phyloP scores from a whole-genome alignment of 805 yeast genomes.

The Maudiozyma bulderi region DNA sequence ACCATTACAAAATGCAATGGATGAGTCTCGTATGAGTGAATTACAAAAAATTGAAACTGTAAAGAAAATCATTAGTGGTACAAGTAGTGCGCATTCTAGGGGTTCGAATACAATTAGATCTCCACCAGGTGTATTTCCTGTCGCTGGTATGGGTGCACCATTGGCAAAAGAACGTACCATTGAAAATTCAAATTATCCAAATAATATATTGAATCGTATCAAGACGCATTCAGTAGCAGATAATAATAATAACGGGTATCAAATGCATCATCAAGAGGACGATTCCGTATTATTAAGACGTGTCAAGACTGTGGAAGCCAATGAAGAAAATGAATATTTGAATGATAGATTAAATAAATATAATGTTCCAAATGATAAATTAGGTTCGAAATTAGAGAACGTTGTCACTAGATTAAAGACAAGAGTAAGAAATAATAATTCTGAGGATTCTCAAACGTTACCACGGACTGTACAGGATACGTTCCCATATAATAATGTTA shows the following conservation, averaged over 20 bases:
- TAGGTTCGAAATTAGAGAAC: slow-evolving; percentile 29
- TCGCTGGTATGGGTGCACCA: slow-evolving; percentile 67
- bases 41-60: neutral
- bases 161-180: slow-evolving; percentile 46
- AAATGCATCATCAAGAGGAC: neutral
- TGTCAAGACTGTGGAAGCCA: slow-evolving; percentile 12
- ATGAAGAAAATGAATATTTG: slow-evolving; percentile 23
- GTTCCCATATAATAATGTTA: slow-evolving; percentile 9
- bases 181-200: slow-evolving; percentile 32
- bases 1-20: neutral
- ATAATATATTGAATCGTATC: neutral
- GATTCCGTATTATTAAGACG: slow-evolving; percentile 5
- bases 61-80: neutral
- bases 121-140: slow-evolving; percentile 75
- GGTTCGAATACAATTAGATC: slow-evolving; percentile 27
- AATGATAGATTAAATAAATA: slow-evolving; percentile 13
- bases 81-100: neutral
- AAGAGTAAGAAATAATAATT: neutral
- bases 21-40: too few relatives aligned
- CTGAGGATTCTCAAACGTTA: slow-evolving; percentile 1
- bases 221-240: neutral
- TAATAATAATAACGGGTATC: neutral
- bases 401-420: slow-evolving; percentile 19
- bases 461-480: slow-evolving; percentile 23
- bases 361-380: slow-evolving; percentile 27